Percentiles rank a stretch among this genome's conserved stretches.
These are phyloP conservation scores for Solanum sitiens DNA, from an alignment of 257 asterid species.

Conservation along the genomic window DNA sequence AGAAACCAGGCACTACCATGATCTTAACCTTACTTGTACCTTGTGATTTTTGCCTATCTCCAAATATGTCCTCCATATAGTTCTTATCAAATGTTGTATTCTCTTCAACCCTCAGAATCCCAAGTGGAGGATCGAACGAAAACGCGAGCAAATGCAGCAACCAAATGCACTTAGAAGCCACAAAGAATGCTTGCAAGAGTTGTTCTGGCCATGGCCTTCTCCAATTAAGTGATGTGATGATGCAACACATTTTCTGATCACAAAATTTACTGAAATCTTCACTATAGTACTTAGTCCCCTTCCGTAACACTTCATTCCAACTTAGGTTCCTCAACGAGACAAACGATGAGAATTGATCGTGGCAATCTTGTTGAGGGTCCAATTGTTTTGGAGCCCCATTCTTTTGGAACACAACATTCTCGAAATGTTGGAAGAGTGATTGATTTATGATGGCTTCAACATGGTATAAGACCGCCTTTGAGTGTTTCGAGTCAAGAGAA, in stretches of 20 bases:
- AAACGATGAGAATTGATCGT: constrained; percentile 54
- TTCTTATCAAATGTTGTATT: constrained; percentile 38
- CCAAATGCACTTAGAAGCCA: constrained; percentile 88
- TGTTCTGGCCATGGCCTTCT: constrained; percentile 87
- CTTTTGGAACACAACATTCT: constrained; percentile 65
- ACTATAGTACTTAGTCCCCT: constrained; percentile 83
- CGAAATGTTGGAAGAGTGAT: constrained; percentile 72
- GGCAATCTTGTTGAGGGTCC: constrained; percentile 56
- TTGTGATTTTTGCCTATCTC: constrained; percentile 42
- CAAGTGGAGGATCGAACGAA: constrained; percentile 51
- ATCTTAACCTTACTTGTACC: constrained; percentile 54
- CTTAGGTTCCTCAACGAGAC: constrained; percentile 67
- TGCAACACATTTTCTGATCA: constrained; percentile 79
- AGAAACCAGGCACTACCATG: constrained; percentile 90
- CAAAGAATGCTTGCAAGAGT: constrained; percentile 79
- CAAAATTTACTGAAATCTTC: constrained; percentile 86
- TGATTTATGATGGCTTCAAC: constrained; percentile 75
- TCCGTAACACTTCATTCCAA: constrained; percentile 80
- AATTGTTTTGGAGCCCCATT: constrained; percentile 55
- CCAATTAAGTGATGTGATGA: constrained; percentile 52
- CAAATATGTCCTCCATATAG: constrained; percentile 71
- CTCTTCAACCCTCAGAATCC: constrained; percentile 63
- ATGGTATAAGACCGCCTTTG: constrained; percentile 50
- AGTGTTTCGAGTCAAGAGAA: constrained; percentile 42
- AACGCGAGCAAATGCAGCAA: constrained; percentile 81